These are phyloP conservation scores for Zygotorulaspora mrakii DNA, from an alignment of 1,139 yeast genomes.

Conservation along the genomic window DNA sequence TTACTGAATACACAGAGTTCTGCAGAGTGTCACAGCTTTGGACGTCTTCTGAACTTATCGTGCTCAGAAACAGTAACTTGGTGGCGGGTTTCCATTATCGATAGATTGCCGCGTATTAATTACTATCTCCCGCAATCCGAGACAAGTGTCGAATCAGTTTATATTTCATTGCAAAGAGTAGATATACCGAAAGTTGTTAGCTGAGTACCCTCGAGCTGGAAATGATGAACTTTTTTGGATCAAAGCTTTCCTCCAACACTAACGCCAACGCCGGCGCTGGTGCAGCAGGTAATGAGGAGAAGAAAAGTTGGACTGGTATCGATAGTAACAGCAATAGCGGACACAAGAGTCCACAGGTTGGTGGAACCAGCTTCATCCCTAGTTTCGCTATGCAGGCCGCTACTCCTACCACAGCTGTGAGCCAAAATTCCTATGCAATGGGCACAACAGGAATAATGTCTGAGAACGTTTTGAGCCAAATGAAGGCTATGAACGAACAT, in stretches of 20 bases:
- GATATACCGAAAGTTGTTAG: neutral
- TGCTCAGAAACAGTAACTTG: neutral
- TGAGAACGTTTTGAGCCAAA: constrained; percentile 37
- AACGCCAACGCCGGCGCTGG: no score
- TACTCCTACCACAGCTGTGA: constrained; percentile 63
- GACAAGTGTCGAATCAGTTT: constrained; percentile 1
- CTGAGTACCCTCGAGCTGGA: neutral
- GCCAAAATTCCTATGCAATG: constrained; percentile 59
- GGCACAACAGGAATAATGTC: constrained; percentile 61
- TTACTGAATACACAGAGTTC: neutral
- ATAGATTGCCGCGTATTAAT: neutral
- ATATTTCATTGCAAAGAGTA: neutral
- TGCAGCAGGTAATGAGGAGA: constrained; percentile 3
- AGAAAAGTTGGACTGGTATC: constrained; percentile 2
- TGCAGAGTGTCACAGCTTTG: neutral
- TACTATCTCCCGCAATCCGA: neutral
- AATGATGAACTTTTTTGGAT: constrained; percentile 33
- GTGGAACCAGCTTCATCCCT: constrained; percentile 30
- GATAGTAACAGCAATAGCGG: constrained; percentile 9
- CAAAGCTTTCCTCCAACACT: constrained; percentile 13
- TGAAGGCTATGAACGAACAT: constrained; percentile 29
- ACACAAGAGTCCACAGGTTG: constrained; percentile 6
- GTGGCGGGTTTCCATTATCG: constrained; percentile 1
- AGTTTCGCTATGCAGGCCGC: constrained; percentile 35
- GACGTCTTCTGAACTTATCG: neutral